Base-by-base conservation (phyloP, 352 stramenopile genomes). In the Pythium guiyangense region DNA sequence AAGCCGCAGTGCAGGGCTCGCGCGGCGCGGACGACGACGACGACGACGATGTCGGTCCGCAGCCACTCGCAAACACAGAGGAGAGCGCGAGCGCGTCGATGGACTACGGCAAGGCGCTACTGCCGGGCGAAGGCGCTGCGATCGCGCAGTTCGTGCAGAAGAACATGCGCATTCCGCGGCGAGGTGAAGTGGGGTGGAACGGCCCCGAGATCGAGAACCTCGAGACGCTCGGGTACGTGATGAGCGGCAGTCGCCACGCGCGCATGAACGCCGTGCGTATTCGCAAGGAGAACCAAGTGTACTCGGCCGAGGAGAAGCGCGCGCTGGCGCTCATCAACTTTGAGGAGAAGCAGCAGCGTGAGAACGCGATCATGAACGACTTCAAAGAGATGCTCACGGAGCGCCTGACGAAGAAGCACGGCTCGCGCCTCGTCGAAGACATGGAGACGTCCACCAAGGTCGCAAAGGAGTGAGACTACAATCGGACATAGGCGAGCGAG, bases 271-370 rank as follows among this genome's bases (percentile, higher is more conserved):
- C 96, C 10, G 93, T 99, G 48, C 96, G 97, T 73, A 96, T 99
- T 54, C 88, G 97, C 37, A 99, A 99, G 78, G 97, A 99, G 68
- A 99, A 99, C 79, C 97, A 99, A 70, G 96, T 99, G 57, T 99
- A 99, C 78, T 98, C 90, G 52, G 96, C 97, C 14, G 97, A 99
- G 73, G 97, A 99, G 77, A 98, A 99, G 70, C 86, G 96, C 29
- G 97, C 96, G 11, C 81, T 99, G 44, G 97, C 97, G 52, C 77
- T 99, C 44, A 98, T 99, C 69, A 99, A 97, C 62, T 97, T 99
- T 64, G 97, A 99, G 71, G 96, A 99, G 73, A 98, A 99, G 70
- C 94, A 99, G 70, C 96, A 99, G 79, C 97, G 97, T 59, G 96
- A 99, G 67, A 97, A 97, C 62, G 81, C 88, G n/a, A 84, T 99